phyloP scores from a whole-genome alignment of 345 rosid species.

The Conringia planisiliqua region DNA sequence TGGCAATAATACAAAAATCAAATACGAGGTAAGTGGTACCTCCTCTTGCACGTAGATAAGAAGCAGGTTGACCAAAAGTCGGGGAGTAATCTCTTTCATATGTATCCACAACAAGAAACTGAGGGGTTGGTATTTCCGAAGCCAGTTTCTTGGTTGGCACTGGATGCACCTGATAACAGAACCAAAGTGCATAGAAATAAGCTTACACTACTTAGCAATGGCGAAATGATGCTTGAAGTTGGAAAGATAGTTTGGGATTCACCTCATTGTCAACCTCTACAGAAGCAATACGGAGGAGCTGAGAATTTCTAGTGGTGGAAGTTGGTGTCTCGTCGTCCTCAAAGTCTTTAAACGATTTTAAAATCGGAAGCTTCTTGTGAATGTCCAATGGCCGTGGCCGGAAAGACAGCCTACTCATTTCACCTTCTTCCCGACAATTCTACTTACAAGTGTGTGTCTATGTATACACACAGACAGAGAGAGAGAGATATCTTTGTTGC shows the following conservation, averaged over 20 bases:
- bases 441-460: neutral
- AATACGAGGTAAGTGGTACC: constrained; percentile 51
- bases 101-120: constrained; percentile 80
- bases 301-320: constrained; percentile 70
- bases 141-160: constrained; percentile 63
- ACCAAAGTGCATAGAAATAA: neutral
- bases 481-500: neutral
- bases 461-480: neutral
- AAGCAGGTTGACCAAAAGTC: constrained; percentile 73
- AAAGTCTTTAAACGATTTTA: constrained; percentile 83
- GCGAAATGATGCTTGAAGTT: neutral
- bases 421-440: constrained; percentile 17
- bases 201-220: neutral
- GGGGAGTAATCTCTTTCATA: constrained; percentile 86
- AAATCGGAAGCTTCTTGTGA: constrained; percentile 92
- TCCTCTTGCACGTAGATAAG: constrained; percentile 96
- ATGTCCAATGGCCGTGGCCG: constrained; percentile 96
- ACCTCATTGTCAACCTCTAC: constrained; percentile 57
- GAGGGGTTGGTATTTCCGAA: constrained; percentile 91
- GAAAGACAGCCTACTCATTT: constrained; percentile 92
- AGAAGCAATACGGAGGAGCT: constrained; percentile 58
- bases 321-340: constrained; percentile 94
- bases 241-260: neutral
- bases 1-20: neutral
- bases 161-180: constrained; percentile 43